Conservation (phyloP, 495 filamentous ascomycete genomes). For the Penicillium canariense region DNA sequence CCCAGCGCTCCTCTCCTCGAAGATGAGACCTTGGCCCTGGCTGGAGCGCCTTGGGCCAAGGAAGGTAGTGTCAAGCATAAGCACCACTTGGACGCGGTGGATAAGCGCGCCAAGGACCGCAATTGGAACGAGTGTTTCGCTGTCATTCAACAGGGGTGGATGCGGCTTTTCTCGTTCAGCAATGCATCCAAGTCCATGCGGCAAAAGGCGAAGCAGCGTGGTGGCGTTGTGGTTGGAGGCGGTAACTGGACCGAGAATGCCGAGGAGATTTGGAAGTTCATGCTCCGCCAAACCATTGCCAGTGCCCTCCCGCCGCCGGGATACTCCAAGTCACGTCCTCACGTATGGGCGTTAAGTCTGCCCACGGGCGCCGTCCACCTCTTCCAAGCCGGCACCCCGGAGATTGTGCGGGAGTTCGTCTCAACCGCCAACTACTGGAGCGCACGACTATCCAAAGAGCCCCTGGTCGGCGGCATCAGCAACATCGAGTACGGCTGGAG, state of each 20-base stretch:
- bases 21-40: conserved; percentile 85
- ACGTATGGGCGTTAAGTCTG: conserved; percentile 94
- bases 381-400: conserved; percentile 94
- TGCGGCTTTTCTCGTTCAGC: conserved; percentile 91
- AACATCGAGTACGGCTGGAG: conserved; percentile 99
- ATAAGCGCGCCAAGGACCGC: conserved; percentile 87
- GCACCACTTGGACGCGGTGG: conserved; percentile 84
- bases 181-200: conserved; percentile 70
- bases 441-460: conserved; percentile 87
- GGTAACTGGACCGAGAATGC: conserved; percentile 98
- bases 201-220: conserved; percentile 60
- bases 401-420: conserved; percentile 93
- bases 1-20: conserved; percentile 71
- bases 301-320: conserved; percentile 86
- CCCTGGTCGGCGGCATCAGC: conserved; percentile 85
- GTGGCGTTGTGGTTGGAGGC: conserved; percentile 76
- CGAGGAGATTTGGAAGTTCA: conserved; percentile 79
- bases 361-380: conserved; percentile 93
- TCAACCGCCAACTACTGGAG: conserved; percentile 97
- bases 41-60: conserved; percentile 94
- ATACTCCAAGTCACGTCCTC: conserved; percentile 83
- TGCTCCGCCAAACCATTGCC: conserved; percentile 88
- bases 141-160: conserved; percentile 94
- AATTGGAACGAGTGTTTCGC: conserved; percentile 96
- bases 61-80: conserved; percentile 96